Base-by-base conservation (phyloP, 257 asterid species). In the Fraxinus cuspidata region DNA sequence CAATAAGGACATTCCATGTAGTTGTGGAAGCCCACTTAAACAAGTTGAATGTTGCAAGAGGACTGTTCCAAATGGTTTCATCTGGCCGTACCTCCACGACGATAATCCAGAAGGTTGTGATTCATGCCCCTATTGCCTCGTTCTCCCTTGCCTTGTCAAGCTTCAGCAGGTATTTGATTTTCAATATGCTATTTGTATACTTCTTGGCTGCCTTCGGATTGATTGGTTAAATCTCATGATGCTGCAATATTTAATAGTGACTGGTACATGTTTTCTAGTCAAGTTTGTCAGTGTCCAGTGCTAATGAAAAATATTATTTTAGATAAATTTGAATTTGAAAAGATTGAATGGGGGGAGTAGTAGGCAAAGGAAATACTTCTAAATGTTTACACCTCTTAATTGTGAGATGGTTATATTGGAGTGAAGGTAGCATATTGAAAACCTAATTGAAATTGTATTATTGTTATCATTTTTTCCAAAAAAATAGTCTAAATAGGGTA, bases 1-100 rank as follows among this genome's bases (percentile, higher is more conserved):
- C 73, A 93, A 93, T 80, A 95, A 95, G 88, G 98, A 91, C 84
- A 87, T 85, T 77, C 93, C 97, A 0, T 95, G 99, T 81, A 80
- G 92, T 64, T 95, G 99, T 32, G 98, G 99, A 66, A 95, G 99
- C 84, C 99, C 97, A 79, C 97, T 93, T 25, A 93, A 88, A 73
- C 99, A 91, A 89, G 86, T 81, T 31, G 96, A 95, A 74, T 93
- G 98, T 79, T 95, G 99, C 92, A 85, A 88, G 70, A 85, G 96
- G 82, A 90, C 80, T 23, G 96, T 92, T 71, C 96, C 96, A 10
- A 64, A 90, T 83, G 99, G 99, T 77, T 74, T 87, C 71, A 84
- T 95, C 64, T 93, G 99, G 99, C 96, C 95, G n/a, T 85, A 92
- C 80, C 96, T 91, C 83, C 98, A 95, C 79, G 82, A 77, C 82